Evolutionary conservation across 2,329 filamentous ascomycete genomes (phyloP).

Genomic region (Didymellaceae sp.): DNA sequence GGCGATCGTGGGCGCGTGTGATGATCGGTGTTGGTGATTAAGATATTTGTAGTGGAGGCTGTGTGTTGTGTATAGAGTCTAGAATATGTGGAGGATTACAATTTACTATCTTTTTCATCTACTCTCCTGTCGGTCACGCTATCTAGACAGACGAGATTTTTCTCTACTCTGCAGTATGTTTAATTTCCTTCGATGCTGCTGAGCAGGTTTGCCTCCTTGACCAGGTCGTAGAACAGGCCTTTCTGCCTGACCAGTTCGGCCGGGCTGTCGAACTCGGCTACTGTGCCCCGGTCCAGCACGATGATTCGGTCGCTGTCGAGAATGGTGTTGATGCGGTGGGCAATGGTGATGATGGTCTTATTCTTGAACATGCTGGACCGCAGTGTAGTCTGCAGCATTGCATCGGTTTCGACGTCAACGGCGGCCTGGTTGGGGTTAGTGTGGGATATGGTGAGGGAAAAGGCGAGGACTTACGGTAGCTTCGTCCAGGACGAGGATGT

Average conservation of each 20-base stretch:
- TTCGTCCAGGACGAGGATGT: conserved; percentile 96
- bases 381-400: conserved; percentile 68
- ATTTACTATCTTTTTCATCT: conserved; percentile 4
- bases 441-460: neutral
- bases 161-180: neutral
- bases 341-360: conserved; percentile 96
- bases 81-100: no score
- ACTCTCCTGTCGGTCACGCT: neutral
- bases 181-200: conserved; percentile 26
- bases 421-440: conserved; percentile 57
- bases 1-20: neutral
- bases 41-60: neutral
- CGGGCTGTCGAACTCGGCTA: conserved; percentile 92
- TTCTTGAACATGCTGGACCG: conserved; percentile 77
- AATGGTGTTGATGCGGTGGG: conserved; percentile 98
- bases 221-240: conserved; percentile 86
- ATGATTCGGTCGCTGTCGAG: conserved; percentile 87
- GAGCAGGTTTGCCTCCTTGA: conserved; percentile 85
- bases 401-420: conserved; percentile 73
- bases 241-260: conserved; percentile 74
- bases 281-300: conserved; percentile 87
- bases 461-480: conserved; percentile 73
- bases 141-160: no score
- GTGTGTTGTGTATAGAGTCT: neutral
- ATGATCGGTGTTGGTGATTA: neutral